Conservation (phyloP, 495 filamentous ascomycete genomes). For the Hypoxylon lenormandii region DNA sequence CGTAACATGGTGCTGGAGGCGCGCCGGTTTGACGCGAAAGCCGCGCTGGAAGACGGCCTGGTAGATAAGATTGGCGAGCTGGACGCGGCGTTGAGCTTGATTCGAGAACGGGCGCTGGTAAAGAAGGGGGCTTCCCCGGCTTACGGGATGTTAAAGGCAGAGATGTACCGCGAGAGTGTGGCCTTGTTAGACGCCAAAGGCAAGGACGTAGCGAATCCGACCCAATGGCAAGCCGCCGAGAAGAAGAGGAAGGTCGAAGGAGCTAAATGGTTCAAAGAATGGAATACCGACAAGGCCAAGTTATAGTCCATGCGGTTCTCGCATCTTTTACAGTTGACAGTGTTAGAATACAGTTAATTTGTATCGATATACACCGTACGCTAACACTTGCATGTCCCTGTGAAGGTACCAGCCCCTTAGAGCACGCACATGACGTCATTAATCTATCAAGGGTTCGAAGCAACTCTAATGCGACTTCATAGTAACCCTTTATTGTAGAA, state of each 20-base stretch:
- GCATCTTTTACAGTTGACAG: background rate
- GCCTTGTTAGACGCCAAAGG: slow-evolving; percentile 62
- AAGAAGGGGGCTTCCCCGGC: slow-evolving; percentile 70
- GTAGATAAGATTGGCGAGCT: slow-evolving; percentile 75
- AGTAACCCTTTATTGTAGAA: too few species aligned
- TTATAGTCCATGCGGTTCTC: slow-evolving; percentile 50
- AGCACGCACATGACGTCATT: slow-evolving; percentile 15
- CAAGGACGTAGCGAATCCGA: slow-evolving; percentile 12
- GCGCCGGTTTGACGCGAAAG: slow-evolving; percentile 69
- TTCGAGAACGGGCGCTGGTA: slow-evolving; percentile 66
- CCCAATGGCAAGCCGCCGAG: slow-evolving; percentile 50
- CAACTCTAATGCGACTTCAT: background rate
- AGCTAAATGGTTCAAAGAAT: slow-evolving; percentile 59
- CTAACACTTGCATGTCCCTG: too few species aligned
- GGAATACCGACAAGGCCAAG: slow-evolving; percentile 57
- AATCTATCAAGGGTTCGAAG: background rate
- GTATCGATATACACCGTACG: too few species aligned
- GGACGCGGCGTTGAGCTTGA: slow-evolving; percentile 67
- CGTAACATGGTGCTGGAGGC: slow-evolving; percentile 73
- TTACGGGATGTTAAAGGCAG: slow-evolving; percentile 75
- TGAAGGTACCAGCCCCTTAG: too few species aligned
- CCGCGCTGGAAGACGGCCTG: slow-evolving; percentile 72
- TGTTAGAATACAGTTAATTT: too few species aligned
- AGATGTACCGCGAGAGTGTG: slow-evolving; percentile 76
- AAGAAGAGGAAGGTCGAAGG: slow-evolving; percentile 61